Conservation (phyloP, 1,139 yeast species). For the Wickerhamomyces sp. region DNA sequence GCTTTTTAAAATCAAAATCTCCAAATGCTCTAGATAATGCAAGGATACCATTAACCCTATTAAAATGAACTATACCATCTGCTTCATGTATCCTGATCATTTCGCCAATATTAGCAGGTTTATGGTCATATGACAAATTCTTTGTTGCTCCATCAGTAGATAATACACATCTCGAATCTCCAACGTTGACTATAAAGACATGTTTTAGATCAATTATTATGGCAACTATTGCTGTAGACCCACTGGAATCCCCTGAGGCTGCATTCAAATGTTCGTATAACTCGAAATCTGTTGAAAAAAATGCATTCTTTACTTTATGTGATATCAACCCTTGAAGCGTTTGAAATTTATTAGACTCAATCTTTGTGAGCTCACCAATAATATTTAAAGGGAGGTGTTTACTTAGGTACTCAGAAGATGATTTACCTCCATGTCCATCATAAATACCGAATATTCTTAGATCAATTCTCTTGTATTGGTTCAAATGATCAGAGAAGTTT, state of each 20-base stretch:
- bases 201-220: constrained; percentile 43
- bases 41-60: constrained; percentile 67
- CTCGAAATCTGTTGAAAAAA: constrained; percentile 53
- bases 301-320: constrained; percentile 43
- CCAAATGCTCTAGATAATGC: constrained; percentile 78
- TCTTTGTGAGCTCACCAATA: constrained; percentile 28
- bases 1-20: constrained; percentile 58
- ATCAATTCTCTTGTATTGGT: constrained; percentile 22
- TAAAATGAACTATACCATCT: constrained; percentile 66
- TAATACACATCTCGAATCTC: constrained; percentile 68
- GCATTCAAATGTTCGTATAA: constrained; percentile 38
- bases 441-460: constrained; percentile 67
- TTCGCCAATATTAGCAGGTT: constrained; percentile 75
- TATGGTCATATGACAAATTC: constrained; percentile 68
- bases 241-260: constrained; percentile 34
- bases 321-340: constrained; percentile 37
- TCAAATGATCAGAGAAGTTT: constrained; percentile 26
- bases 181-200: constrained; percentile 61
- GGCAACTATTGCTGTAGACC: constrained; percentile 64
- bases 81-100: constrained; percentile 66
- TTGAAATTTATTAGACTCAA: constrained; percentile 17
- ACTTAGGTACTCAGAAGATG: constrained; percentile 52
- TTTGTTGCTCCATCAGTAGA: constrained; percentile 50
- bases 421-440: constrained; percentile 78
- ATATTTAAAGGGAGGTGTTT: constrained; percentile 37